These are phyloP conservation scores for Saccharomycopsis synnaedendra DNA, from an alignment of 805 yeast genomes.

Conservation along the genomic window DNA sequence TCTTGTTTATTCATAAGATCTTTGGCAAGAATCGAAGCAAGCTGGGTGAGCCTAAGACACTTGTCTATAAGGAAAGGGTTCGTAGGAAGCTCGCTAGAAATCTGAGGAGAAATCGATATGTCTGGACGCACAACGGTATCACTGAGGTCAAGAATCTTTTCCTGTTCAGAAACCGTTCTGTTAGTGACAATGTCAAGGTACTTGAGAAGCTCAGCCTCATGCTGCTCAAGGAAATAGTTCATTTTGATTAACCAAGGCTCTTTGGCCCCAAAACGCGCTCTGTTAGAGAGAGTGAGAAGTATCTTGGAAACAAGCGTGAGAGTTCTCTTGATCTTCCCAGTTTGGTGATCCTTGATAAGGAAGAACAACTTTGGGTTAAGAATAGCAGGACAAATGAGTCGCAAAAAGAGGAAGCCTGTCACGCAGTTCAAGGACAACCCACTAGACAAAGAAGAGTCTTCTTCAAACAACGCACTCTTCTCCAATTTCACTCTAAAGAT, in stretches of 20 bases:
- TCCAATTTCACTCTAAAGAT: constrained; percentile 56
- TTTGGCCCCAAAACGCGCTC: constrained; percentile 65
- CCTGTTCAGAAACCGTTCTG: constrained; percentile 53
- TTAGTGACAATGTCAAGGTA: constrained; percentile 68
- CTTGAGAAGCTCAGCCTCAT: constrained; percentile 45
- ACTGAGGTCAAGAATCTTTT: constrained; percentile 43
- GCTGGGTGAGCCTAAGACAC: constrained; percentile 46
- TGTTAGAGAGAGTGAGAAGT: constrained; percentile 66
- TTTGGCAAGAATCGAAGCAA: constrained; percentile 33
- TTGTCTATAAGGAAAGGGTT: constrained; percentile 63
- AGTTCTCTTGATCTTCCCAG: constrained; percentile 63
- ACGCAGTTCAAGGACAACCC: constrained; percentile 49
- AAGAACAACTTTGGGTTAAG: constrained; percentile 81
- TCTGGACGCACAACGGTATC: constrained; percentile 48
- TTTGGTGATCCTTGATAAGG: constrained; percentile 57
- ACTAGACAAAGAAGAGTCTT: constrained; percentile 13
- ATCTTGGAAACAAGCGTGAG: constrained; percentile 74
- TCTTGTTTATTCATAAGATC: constrained; percentile 18
- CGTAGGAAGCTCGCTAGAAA: constrained; percentile 50
- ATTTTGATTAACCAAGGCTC: constrained; percentile 69
- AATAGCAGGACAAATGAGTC: constrained; percentile 86
- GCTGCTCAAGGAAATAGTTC: constrained; percentile 55
- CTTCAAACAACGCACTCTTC: constrained; percentile 23
- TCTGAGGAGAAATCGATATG: constrained; percentile 37
- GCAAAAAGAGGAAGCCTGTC: constrained; percentile 71